Conservation (phyloP, 257 asterid genomes). For the Prunella vulgaris region DNA sequence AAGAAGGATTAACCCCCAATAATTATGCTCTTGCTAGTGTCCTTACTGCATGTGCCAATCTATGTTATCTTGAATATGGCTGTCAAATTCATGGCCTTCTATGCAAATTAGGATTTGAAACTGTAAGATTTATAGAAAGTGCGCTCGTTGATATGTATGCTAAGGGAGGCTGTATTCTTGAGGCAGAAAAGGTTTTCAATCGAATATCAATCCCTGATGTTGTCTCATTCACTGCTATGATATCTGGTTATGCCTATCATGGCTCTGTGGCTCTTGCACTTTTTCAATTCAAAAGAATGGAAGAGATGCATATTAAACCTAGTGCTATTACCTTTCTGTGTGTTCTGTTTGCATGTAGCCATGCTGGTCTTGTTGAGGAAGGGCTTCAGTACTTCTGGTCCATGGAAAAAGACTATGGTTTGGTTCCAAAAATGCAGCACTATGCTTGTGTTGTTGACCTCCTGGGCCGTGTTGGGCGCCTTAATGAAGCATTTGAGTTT, state of each 20-base stretch:
- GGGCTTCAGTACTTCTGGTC: conserved; percentile 43
- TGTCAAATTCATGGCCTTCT: conserved; percentile 39
- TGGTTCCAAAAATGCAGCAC: conserved; percentile 47
- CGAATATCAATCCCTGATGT: conserved; percentile 37
- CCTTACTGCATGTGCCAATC: conserved; percentile 44
- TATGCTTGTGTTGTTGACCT: conserved; percentile 54
- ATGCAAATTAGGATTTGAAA: conserved; percentile 33
- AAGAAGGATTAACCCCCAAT: conserved; percentile 41
- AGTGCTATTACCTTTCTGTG: conserved; percentile 43
- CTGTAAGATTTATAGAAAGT: conserved; percentile 37
- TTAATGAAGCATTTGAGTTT: conserved; percentile 39
- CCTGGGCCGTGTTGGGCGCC: conserved; percentile 44
- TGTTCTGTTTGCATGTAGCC: conserved; percentile 54
- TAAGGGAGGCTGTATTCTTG: conserved; percentile 43
- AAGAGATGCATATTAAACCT: conserved; percentile 32
- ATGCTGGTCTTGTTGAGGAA: conserved; percentile 50
- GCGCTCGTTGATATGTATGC: conserved; percentile 56
- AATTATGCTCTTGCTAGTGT: conserved; percentile 38
- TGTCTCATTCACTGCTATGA: conserved; percentile 47
- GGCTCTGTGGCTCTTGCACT: conserved; percentile 41
- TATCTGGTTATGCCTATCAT: conserved; percentile 52
- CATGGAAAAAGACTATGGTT: conserved; percentile 31
- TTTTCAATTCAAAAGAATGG: conserved; percentile 39
- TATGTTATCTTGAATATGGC: conserved; percentile 43
- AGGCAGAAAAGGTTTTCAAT: conserved; percentile 39